phyloP scores from a whole-genome alignment of 495 filamentous ascomycete species.

The Hyaloscypha bicolor region DNA sequence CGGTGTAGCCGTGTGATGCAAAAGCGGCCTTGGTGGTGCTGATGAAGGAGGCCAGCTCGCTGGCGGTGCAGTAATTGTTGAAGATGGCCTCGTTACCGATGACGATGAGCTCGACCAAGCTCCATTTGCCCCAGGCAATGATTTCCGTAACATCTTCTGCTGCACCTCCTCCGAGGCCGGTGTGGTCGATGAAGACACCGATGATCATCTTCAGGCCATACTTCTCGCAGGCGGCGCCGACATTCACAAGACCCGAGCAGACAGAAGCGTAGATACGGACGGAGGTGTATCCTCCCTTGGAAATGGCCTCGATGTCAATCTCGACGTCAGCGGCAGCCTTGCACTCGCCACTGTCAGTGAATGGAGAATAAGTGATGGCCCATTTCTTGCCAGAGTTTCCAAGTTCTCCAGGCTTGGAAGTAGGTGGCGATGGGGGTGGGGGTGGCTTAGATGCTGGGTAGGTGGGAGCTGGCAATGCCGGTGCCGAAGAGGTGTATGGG shows the following conservation, averaged over 20 bases:
- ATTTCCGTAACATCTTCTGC: conserved; percentile 72
- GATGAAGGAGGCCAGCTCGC: conserved; percentile 71
- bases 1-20: conserved; percentile 65
- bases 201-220: conserved; percentile 76
- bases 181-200: conserved; percentile 77
- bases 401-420: conserved; percentile 16
- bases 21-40: conserved; percentile 50
- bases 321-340: conserved; percentile 63
- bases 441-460: conserved; percentile 24
- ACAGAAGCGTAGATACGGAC: conserved; percentile 92
- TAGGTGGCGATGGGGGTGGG: background rate
- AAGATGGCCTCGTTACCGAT: conserved; percentile 90
- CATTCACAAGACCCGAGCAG: conserved; percentile 76
- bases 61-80: conserved; percentile 62
- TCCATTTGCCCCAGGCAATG: conserved; percentile 73
- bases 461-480: conserved; percentile 17
- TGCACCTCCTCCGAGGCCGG: conserved; percentile 52
- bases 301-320: conserved; percentile 69
- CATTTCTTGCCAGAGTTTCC: conserved; percentile 54
- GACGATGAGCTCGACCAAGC: conserved; percentile 74
- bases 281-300: conserved; percentile 71
- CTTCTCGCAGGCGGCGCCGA: conserved; percentile 63
- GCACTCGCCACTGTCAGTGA: conserved; percentile 60
- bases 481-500: conserved; percentile 55
- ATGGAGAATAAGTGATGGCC: conserved; percentile 94